Evolutionary conservation across 495 filamentous ascomycete genomes (phyloP), one percentile per base, ranked within the genome.

Genomic region (Sabuloglossum arenarium): DNA sequence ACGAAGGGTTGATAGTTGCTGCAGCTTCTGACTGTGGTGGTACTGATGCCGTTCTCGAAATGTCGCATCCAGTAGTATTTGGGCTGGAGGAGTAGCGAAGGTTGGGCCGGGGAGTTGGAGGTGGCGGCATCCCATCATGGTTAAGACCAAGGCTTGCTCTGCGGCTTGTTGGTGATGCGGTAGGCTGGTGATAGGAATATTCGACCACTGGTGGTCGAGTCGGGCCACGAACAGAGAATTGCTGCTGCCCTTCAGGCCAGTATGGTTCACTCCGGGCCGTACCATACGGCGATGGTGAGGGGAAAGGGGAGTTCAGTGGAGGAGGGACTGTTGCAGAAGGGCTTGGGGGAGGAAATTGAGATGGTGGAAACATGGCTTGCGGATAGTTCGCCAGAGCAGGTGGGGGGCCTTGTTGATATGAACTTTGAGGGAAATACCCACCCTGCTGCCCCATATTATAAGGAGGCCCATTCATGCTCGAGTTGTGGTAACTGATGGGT

Each of bases 401-500:
- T 5, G 55, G 43, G 1, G 55, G 43, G 3, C 39, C 43, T 56
- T 43, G 43, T 6, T 50, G 29, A 24, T 46, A 56, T 16, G 55
- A 16, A 19, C 2, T 11, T n/a, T 24, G 37, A 1, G 42, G 45
- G 34, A 31, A 37, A 29, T 32, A 31, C 16, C 46, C n/a, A n/a
- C n/a, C 37, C 25, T 49, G 55, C 24, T 32, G n/a, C 27, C 42
- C 31, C 39, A 25, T 25, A 9, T 19, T 19, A 19, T 43, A 43
- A 14, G 23, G 31, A 47, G 42, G 21, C 37, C 42, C 55, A 47
- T 27, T 34, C 39, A 56, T 32, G 28, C 23, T 16, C 23, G 34
- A n/a, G 23, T n/a, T 16, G 19, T 56, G 55, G 42, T 56, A 56
- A 31, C 55, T 56, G 27, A 30, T 24, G 6, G 55, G 55, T n/a